Percentiles rank a stretch among this genome's conserved stretches.
phyloP scores from a whole-genome alignment of 2,329 filamentous ascomycete species.

The Pseudogymnoascus sp. region DNA sequence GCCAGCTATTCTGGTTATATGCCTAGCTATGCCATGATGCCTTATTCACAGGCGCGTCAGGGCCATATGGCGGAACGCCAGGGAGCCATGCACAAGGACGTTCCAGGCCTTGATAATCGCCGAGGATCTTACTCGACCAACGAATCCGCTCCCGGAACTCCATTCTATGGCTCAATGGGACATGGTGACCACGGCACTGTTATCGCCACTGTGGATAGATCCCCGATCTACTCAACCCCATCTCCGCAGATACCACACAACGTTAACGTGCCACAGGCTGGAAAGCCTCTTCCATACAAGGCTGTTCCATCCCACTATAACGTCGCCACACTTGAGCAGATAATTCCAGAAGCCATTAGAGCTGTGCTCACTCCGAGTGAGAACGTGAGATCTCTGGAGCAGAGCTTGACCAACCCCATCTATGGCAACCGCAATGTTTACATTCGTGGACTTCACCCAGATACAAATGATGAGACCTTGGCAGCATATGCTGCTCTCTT shows the following conservation, averaged over 20 bases:
- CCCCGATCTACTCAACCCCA: conserved; percentile 54
- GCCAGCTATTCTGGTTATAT: conserved; percentile 26
- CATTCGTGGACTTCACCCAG: conserved; percentile 89
- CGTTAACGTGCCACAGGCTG: conserved; percentile 26
- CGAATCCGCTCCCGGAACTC: conserved; percentile 57
- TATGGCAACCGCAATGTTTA: conserved; percentile 95
- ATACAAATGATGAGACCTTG: conserved; percentile 87
- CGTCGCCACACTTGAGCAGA: conserved; percentile 21
- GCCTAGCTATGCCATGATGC: conserved; percentile 24
- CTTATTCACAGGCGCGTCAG: conserved; percentile 23
- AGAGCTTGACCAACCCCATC: conserved; percentile 87
- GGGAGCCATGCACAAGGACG: conserved; percentile 32
- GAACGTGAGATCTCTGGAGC: conserved; percentile 81
- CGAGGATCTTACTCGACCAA: conserved; percentile 61
- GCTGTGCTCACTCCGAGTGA: conserved; percentile 80
- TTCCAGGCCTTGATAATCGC: conserved; percentile 56
- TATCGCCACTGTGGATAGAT: conserved; percentile 52
- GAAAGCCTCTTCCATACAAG: conserved; percentile 27
- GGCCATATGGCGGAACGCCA: conserved; percentile 24
- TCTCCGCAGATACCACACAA: conserved; percentile 47
- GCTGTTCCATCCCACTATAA: conserved; percentile 25
- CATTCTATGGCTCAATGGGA: conserved; percentile 50
- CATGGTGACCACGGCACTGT: conserved; percentile 53
- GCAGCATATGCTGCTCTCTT: conserved; percentile 78
- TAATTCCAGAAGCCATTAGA: conserved; percentile 82